Conservation (phyloP, 2,329 filamentous ascomycete genomes). For the Tothia fuscella region DNA sequence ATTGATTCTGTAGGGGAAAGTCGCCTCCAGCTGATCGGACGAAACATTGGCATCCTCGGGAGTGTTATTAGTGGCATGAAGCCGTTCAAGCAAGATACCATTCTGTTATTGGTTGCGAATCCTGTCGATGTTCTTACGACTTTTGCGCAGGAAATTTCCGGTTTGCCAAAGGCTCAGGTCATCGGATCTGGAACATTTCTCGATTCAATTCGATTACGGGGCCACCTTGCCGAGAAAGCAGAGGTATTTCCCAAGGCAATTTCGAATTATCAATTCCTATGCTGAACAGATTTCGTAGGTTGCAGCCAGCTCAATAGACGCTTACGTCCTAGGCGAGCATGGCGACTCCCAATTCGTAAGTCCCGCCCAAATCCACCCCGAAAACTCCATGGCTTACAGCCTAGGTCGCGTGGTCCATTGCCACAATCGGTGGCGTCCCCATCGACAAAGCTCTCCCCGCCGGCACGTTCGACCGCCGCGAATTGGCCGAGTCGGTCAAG, state of each 20-base stretch:
- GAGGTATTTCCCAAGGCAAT: conserved; percentile 14
- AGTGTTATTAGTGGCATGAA: conserved; percentile 37
- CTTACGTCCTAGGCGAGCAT: conserved; percentile 38
- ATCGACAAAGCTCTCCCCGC: conserved; percentile 24
- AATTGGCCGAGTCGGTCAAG: conserved; percentile 33
- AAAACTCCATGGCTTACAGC: conserved; percentile 3
- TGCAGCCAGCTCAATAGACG: conserved; percentile 27
- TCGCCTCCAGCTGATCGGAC: conserved; percentile 33
- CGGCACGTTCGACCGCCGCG: conserved; percentile 18
- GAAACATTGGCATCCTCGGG: conserved; percentile 37
- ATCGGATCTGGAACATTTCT: conserved; percentile 43
- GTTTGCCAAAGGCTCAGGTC: conserved; percentile 37
- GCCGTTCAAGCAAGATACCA: conserved; percentile 35
- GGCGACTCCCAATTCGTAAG: conserved; percentile 35
- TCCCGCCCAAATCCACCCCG: neutral
- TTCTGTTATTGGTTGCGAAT: conserved; percentile 42
- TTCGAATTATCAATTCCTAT: neutral
- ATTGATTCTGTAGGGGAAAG: conserved; percentile 27
- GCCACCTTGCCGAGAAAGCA: conserved; percentile 29
- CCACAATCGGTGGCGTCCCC: conserved; percentile 31
- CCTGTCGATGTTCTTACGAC: conserved; percentile 44
- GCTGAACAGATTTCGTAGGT: conserved; percentile 13
- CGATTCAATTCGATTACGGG: conserved; percentile 39
- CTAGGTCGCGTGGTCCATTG: conserved; percentile 33
- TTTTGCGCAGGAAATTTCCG: conserved; percentile 35